Evolutionary conservation across 139 green algal species (phyloP), one percentile per base, ranked within the genome.

Genomic region (Chloropicon primus): DNA sequence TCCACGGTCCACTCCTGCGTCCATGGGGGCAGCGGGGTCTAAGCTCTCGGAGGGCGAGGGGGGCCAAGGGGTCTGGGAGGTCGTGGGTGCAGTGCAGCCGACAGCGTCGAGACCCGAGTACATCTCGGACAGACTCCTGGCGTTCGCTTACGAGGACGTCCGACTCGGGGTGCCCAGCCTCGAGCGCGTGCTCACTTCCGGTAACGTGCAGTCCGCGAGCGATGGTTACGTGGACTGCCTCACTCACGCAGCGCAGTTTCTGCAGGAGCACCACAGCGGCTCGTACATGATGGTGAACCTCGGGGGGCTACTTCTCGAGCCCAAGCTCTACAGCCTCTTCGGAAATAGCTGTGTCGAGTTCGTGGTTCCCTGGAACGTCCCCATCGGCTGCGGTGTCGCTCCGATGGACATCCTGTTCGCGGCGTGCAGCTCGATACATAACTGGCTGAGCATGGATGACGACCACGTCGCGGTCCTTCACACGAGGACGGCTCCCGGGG

Each of bases 331-430:
- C 28, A 27, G 71, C 3, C 28, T 84, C 21, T 84, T 84, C 26
- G 27, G 62, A 26, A 84, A 84, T 72, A 84, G 83, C 24, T 80
- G 54, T 1, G 21, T 77, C 23, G 21, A 82, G 79, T 75, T 83
- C 10, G 54, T 26, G 22, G 77, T 75, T 2, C 23, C n/a, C 10
- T 83, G 79, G 79, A 53, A 82, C 24, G 22, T 25, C 17, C 80
- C 80, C 82, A 23, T 25, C 2, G 74, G 74, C 1, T 28, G 23
- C 23, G 81, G 75, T 41, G 74, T 82, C 22, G 74, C 27, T 3
- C 80, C 80, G 54, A 71, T 84, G 2, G 80, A 84, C 53, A 85
- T 82, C 73, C 22, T 84, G 24, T 84, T 84, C 75, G 80, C 80
- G 10, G 53, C 71, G 28, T 84, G 80, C 74, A 27, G 76, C 27